These are phyloP conservation scores for Hypoxylon rickii DNA, from an alignment of 495 filamentous ascomycete species.

Conservation along the genomic window DNA sequence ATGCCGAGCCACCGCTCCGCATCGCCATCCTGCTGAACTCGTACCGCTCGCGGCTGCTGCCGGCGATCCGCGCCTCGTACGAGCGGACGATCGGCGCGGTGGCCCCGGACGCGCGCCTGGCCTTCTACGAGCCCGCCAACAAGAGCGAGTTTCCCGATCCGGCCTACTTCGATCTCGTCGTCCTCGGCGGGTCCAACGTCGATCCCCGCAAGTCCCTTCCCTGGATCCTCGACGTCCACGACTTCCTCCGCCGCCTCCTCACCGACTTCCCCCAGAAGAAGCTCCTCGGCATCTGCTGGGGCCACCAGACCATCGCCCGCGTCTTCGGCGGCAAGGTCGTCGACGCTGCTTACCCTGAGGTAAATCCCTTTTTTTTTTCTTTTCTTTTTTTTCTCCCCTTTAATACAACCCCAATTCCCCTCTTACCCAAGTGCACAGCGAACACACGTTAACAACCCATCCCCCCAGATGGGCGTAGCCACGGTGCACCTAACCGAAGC, in stretches of 20 bases:
- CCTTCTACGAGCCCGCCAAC: constrained; percentile 51
- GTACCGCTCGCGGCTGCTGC: constrained; percentile 45
- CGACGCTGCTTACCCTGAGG: constrained; percentile 47
- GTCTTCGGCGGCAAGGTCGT: constrained; percentile 49
- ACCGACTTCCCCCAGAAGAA: constrained; percentile 45
- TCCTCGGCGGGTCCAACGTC: constrained; percentile 52
- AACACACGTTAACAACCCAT: neutral
- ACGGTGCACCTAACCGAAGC: constrained; percentile 41
- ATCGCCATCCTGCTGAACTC: constrained; percentile 55
- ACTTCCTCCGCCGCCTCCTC: constrained; percentile 47
- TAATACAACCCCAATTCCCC: neutral
- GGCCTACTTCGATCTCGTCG: constrained; percentile 51
- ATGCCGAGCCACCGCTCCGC: constrained; percentile 21
- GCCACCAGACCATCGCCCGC: constrained; percentile 51
- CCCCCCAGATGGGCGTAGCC: constrained; percentile 46
- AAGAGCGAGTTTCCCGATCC: constrained; percentile 46
- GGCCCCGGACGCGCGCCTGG: constrained; percentile 31
- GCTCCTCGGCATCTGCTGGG: constrained; percentile 53
- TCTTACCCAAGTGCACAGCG: neutral
- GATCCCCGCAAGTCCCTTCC: constrained; percentile 48
- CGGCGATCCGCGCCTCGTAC: constrained; percentile 48
- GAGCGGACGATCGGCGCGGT: constrained; percentile 42
- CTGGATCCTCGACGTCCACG: constrained; percentile 52
- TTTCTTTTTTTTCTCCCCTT: neutral
- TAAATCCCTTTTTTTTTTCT: constrained; percentile 10